Evolutionary conservation across 176 grass and related monocot species (phyloP).

Genomic region (Leersia perrieri): DNA sequence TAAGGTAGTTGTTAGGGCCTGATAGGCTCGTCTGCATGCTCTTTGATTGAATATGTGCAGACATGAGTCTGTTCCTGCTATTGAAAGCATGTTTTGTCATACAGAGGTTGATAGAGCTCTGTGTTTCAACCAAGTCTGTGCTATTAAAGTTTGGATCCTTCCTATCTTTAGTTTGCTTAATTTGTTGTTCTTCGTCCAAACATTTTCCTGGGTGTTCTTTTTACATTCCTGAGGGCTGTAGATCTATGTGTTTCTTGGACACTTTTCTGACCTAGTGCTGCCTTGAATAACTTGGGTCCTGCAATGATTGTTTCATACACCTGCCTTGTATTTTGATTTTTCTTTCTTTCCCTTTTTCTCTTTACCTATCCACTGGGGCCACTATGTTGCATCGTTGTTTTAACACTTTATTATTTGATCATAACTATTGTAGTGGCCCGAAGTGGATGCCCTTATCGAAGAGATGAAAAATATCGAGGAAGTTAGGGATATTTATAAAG

Average conservation of each 20-base stretch:
- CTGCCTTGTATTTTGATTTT: not conserved
- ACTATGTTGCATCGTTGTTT: not conserved
- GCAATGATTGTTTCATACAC: not conserved
- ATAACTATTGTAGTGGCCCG: slow-evolving; percentile 69
- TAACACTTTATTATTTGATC: not conserved
- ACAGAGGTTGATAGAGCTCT: not conserved
- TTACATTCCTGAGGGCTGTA: not conserved
- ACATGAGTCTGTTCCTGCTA: not conserved
- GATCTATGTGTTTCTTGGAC: too few relatives aligned
- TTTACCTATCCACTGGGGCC: not conserved
- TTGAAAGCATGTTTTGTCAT: not conserved
- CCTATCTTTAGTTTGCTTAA: not conserved
- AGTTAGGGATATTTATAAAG: slow-evolving; percentile 77
- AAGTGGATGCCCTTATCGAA: slow-evolving; percentile 80
- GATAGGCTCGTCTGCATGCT: not conserved
- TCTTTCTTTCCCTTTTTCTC: not conserved
- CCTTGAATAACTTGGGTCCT: not conserved
- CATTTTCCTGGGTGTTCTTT: not conserved
- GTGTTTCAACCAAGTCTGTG: not conserved
- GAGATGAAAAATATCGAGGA: slow-evolving; percentile 70
- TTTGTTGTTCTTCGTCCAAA: not conserved
- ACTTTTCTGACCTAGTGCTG: not conserved
- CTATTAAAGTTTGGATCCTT: not conserved
- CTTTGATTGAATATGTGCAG: not conserved
- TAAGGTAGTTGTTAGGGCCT: not conserved